Evolutionary conservation across 306 rosid species (phyloP), one percentile per base, ranked within the genome.

Genomic region (Castanea sativa): DNA sequence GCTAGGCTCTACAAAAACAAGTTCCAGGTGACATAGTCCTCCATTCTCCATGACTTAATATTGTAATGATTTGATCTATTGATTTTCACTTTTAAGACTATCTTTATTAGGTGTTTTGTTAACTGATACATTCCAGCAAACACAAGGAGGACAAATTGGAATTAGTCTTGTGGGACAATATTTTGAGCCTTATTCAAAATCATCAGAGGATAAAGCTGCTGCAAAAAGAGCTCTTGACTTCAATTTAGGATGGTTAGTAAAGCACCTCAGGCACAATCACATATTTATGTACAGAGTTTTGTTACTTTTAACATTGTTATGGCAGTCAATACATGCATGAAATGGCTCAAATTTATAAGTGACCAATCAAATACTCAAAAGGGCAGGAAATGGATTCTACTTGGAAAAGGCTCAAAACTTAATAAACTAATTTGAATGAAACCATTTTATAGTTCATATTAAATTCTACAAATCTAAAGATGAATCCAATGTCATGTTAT

Each of bases 101-200:
- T 45, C 52, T 45, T 45, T 45, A 10, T 45, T 11, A 45, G 15
- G 15, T 45, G 15, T 45, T 45, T 45, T 45, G 52, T 45, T 45
- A 11, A 45, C 52, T 45, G 13, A 11, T 45, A 45, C 15, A 45
- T 45, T 65, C 27, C 41, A 87, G 89, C 84, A 58, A 59, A 49
- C 32, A 45, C 89, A 88, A 83, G 69, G 81, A 6, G 87, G 91
- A 55, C 79, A 88, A 79, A 73, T 85, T 16, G 91, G 91, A 70
- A 5, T 88, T 3, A 81, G 55, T 29, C 33, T 78, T 5, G 76
- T 56, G 30, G 64, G 78, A 10, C 71, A 73, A 57, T 58, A 71
- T 74, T 78, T 68, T 20, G 25, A 72, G 32, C 89, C 91, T 9
- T 73, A 27, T 21, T 65, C 82, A 5, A 41, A 27, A 25, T 67